A percentile compares a stretch with the other conserved stretches of the same genome.
phyloP scores from a whole-genome alignment of 768 basidiomycete genomes.

The Porphyrellus cyaneotinctus region DNA sequence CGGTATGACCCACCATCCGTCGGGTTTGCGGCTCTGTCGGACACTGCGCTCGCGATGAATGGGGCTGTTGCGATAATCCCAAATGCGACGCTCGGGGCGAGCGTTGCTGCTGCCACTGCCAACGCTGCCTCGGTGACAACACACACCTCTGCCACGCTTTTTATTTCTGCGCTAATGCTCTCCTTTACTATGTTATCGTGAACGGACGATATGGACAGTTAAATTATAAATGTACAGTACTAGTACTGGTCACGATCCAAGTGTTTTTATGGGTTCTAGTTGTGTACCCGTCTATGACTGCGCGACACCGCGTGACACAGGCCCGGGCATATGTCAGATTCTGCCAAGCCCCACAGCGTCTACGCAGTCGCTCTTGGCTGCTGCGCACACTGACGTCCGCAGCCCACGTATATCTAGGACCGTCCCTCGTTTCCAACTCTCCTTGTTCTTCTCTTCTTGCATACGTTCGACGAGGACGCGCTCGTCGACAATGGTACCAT shows the following conservation, averaged over 20 bases:
- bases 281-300: too few species aligned
- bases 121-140: constrained; percentile 10
- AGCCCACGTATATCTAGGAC: background rate
- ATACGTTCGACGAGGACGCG: too few species aligned
- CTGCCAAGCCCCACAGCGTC: too few species aligned
- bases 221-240: too few species aligned
- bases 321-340: too few species aligned
- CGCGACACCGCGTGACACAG: too few species aligned
- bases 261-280: too few species aligned
- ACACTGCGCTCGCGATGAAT: constrained; percentile 24
- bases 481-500: constrained; percentile 15
- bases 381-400: background rate
- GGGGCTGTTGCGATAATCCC: constrained; percentile 21
- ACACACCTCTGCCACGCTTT: background rate
- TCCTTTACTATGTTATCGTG: constrained; percentile 6
- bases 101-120: constrained; percentile 10
- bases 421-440: background rate
- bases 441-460: background rate
- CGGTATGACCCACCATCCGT: constrained; percentile 46
- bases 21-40: constrained; percentile 46
- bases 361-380: too few species aligned
- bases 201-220: too few species aligned
- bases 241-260: too few species aligned
- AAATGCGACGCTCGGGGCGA: constrained; percentile 20
- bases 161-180: constrained; percentile 10